Percentiles rank a stretch among this genome's conserved stretches.
These are phyloP conservation scores for Fusarium sp. DNA, from an alignment of 2,329 filamentous ascomycete species.

Conservation along the genomic window DNA sequence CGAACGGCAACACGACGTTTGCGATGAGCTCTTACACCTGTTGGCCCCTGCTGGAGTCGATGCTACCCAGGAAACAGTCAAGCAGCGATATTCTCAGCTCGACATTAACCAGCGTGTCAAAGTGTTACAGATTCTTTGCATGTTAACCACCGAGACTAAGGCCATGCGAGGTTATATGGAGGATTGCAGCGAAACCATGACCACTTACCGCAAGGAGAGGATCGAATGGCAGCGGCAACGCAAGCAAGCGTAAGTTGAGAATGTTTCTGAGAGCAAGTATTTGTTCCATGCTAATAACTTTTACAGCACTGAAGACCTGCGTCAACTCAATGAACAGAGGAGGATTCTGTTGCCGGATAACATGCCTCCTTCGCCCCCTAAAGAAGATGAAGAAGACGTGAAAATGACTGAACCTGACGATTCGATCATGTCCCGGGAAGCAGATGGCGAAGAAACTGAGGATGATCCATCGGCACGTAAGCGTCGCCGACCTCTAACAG, in stretches of 20 bases:
- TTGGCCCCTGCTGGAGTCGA: constrained; percentile 85
- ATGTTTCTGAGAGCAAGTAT: neutral
- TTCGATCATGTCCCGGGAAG: constrained; percentile 65
- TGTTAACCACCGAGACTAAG: constrained; percentile 88
- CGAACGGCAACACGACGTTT: constrained; percentile 75
- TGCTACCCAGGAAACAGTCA: constrained; percentile 80
- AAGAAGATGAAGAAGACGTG: constrained; percentile 68
- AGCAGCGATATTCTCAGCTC: constrained; percentile 77
- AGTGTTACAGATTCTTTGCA: constrained; percentile 86
- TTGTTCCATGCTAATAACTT: constrained; percentile 11
- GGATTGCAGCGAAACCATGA: constrained; percentile 94
- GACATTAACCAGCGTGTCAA: constrained; percentile 86
- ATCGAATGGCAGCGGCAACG: constrained; percentile 89
- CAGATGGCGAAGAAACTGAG: constrained; percentile 79
- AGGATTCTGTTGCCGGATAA: constrained; percentile 81
- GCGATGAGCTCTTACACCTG: constrained; percentile 82
- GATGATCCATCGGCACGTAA: constrained; percentile 70
- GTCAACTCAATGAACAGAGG: constrained; percentile 77
- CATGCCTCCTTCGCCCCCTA: constrained; percentile 72
- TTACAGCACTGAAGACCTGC: constrained; percentile 76
- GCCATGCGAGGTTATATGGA: constrained; percentile 90
- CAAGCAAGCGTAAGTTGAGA: constrained; percentile 69
- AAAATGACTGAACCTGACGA: constrained; percentile 76
- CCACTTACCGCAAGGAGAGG: constrained; percentile 92
- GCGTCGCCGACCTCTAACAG: constrained; percentile 67